Percentiles rank a stretch among this genome's conserved stretches.
Evolutionary conservation across 176 grass and related monocot species (phyloP).

Genomic region (Raddia distichophylla): DNA sequence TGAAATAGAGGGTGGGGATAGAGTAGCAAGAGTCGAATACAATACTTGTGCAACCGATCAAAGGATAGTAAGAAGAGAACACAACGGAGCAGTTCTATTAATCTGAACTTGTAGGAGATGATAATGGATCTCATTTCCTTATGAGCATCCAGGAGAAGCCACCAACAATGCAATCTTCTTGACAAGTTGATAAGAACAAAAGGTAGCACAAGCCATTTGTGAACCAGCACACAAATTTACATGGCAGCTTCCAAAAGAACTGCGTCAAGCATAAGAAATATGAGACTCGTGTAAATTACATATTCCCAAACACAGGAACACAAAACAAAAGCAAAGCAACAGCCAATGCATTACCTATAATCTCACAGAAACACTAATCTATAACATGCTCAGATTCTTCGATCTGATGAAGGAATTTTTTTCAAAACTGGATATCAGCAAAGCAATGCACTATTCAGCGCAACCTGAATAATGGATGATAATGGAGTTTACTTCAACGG

Average conservation of each 20-base stretch:
- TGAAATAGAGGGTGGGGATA: too few relatives aligned
- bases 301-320: constrained; percentile 1
- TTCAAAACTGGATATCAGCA: constrained; percentile 27
- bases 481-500: neutral
- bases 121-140: too few relatives aligned
- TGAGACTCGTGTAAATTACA: constrained; percentile 4
- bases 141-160: too few relatives aligned
- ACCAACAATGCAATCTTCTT: too few relatives aligned
- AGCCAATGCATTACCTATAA: neutral
- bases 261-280: neutral
- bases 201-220: neutral
- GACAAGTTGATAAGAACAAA: neutral
- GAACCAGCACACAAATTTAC: neutral
- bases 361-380: neutral
- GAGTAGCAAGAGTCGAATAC: too few relatives aligned
- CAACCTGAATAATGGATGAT: neutral
- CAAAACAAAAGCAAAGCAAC: neutral
- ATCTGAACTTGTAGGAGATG: too few relatives aligned
- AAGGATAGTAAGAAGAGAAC: too few relatives aligned
- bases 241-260: neutral
- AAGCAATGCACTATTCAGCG: constrained; percentile 1
- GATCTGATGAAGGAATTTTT: neutral
- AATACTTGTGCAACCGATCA: too few relatives aligned
- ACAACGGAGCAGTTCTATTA: too few relatives aligned
- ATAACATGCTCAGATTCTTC: neutral